Percentiles rank a stretch among this genome's conserved stretches.
Conservation (phyloP, 2,329 filamentous ascomycete genomes). For the Pseudogymnoascus verrucosus region DNA sequence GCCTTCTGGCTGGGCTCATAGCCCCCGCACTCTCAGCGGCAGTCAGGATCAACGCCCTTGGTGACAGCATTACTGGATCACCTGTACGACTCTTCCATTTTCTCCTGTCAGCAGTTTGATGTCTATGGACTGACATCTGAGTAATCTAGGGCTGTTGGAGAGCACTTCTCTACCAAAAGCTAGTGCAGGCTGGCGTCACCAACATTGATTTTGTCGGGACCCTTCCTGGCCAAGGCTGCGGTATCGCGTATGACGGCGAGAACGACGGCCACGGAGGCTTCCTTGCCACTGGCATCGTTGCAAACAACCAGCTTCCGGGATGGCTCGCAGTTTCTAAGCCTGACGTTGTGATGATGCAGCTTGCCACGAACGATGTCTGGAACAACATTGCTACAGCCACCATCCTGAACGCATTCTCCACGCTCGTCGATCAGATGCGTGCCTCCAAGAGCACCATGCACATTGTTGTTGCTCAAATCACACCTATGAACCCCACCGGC, state of each 20-base stretch:
- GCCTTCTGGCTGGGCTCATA: background rate
- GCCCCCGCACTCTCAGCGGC: background rate
- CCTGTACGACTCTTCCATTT: background rate
- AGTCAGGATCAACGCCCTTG: slow-evolving; percentile 1
- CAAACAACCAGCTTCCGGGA: slow-evolving; percentile 30
- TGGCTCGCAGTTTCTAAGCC: slow-evolving; percentile 34
- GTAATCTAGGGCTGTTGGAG: slow-evolving; percentile 26
- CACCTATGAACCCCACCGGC: slow-evolving; percentile 27
- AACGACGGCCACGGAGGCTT: slow-evolving; percentile 38
- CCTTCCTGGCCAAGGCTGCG: slow-evolving; percentile 28
- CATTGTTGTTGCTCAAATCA: slow-evolving; percentile 31
- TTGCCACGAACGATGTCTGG: slow-evolving; percentile 38
- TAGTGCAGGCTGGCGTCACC: slow-evolving; percentile 25
- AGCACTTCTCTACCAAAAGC: slow-evolving; percentile 28
- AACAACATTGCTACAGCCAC: slow-evolving; percentile 27
- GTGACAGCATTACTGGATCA: slow-evolving; percentile 3
- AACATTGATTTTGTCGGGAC: slow-evolving; percentile 31
- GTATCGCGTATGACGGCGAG: slow-evolving; percentile 34
- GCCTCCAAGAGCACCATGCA: slow-evolving; percentile 32
- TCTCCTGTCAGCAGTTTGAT: background rate
- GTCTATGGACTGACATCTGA: background rate
- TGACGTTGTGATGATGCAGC: slow-evolving; percentile 39
- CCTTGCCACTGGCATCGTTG: slow-evolving; percentile 32
- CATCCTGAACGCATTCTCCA: slow-evolving; percentile 32
- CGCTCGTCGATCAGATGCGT: slow-evolving; percentile 35